Base-by-base conservation (phyloP, 805 yeast species). In the Kuraishia molischiana region DNA sequence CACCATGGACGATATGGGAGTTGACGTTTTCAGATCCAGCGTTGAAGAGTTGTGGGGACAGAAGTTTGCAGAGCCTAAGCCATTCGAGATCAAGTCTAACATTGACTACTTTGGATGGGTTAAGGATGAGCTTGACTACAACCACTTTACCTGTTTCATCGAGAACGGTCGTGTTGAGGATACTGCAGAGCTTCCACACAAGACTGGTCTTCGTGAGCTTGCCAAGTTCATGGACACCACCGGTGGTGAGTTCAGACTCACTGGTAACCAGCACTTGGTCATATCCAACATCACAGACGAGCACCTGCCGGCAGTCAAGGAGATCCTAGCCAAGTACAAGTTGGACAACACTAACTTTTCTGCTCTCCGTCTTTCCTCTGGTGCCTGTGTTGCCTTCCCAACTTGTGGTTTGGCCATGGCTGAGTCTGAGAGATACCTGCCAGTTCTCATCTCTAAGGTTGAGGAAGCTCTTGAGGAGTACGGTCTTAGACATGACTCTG, bases 391-490 rank as follows among this genome's bases (percentile, higher is more conserved):
- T 41, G 97, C 96, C 2, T 79, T 90, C 74, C 97, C 97, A 48
- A 90, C 97, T 1, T 90, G 97, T 76, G 97, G 97, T 49, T 74
- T 90, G 54, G 97, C 97, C 15, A 87, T 90, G 97, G 97, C 97
- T 24, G 97, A 90, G 65, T 82, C 95, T 39, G 97, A 90, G 67
- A 79, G 97, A 56, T 81, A 79, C 57, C 69, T 90, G 51, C 97
- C 97, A 6, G 79, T 70, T 36, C 70, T 90, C 50, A 74, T 90
- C 48, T 60, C 80, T 44, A 85, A 87, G 62, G 64, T 90, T 42
- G 97, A 90, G 61, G 74, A 67, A n/a, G 77, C 86, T 17, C 67
- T 90, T 41, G 97, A 90, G 62, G 95, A 87, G 53, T 77, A 79
- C 47, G 97, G 97, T 6, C 72, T 90, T 50, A 82, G 95, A 55